Evolutionary conservation across 257 asterid genomes (phyloP), one percentile per base, ranked within the genome.

Genomic region (Nicotiana obtusifolia): DNA sequence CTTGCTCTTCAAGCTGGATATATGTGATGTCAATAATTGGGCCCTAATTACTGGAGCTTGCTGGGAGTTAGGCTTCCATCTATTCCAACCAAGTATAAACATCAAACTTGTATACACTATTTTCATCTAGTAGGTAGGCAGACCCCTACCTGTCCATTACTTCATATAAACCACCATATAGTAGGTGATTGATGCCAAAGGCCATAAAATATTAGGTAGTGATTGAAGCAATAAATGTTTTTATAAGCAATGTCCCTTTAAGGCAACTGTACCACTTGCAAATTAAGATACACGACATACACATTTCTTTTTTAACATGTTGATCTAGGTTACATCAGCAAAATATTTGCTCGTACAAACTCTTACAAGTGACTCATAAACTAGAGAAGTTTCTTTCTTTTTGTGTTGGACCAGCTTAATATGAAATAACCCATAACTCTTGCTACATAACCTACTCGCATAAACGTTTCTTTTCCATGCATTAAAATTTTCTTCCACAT

Each of bases 31-130:
- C 76, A 62, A 62, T 24, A 80, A 26, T 28, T 62, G 60, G 82
- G 80, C 53, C 78, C 30, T n/a, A 20, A 30, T 24, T 13, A 5
- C 59, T 81, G 84, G 83, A 81, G 81, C 20, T 77, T 47, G 22
- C 76, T 49, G 82, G 62, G 37, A 61, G 56, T 60, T 59, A 60
- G 56, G 67, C 59, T 60, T 14, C 69, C 15, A 33, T 80, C 82
- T 37, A 60, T 79, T 79, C 75, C 75, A 79, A 60, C 35, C 37
- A 41, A 61, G 35, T 24, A 16, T 60, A 35, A 79, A 22, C 54
- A 61, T 57, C 82, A 37, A 22, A 52, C 35, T 79, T 59, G 41
- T 59, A 16, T 35, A 61, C 31, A 57, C 28, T n/a, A 35, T 33
- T 61, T 31, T 37, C 15, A 13, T 15, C 2, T 22, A 26, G 56